Base-by-base conservation (phyloP, 1,139 yeast genomes). In the Kluyveromyces sp. region DNA sequence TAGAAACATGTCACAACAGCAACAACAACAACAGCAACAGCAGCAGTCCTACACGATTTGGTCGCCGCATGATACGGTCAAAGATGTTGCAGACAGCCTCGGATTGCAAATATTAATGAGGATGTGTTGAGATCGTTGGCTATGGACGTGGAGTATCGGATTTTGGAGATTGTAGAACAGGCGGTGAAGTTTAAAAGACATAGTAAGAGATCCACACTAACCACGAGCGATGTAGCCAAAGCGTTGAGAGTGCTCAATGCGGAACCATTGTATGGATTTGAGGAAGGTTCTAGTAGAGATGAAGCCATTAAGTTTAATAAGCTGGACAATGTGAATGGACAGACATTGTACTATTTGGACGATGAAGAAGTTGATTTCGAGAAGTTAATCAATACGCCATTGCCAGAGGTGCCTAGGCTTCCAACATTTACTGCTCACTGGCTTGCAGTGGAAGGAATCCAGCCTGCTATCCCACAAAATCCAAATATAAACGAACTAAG, bases 401-500 rank as follows among this genome's bases (percentile, higher is more conserved):
- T 94, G 51, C 99, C 99, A 4, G 87, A 85, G 59, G 96, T 94
- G 2, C 98, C 99, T 3, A 75, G 97, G 50, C 83, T 85, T 50
- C 82, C 95, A 1, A 82, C 96, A 0, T 90, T 86, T 63, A 88
- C 97, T 0, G 96, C 97, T 2, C 99, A 94, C 65, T 94, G 99
- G 98, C 74, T 94, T 37, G 97, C 98, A 0, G 87, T 94, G 49
- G 99, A 94, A 67, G 99, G 99, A 46, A 96, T 94, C 3, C 99
- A 94, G 63, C 98, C 99, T 1, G 84, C 94, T 45, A 92, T 94
- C 48, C 95, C 97, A 1, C 98, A 94, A 67, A 94, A 94, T 67
- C 99, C 99, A 34, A 78, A 85, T 40, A 79, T 90, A 27, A 74
- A 81, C 38, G 95, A 84, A 56, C 79, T 84, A 47, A 80, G 79